phyloP scores from a whole-genome alignment of 768 basidiomycete genomes.

The Psilocybe tampanensis region DNA sequence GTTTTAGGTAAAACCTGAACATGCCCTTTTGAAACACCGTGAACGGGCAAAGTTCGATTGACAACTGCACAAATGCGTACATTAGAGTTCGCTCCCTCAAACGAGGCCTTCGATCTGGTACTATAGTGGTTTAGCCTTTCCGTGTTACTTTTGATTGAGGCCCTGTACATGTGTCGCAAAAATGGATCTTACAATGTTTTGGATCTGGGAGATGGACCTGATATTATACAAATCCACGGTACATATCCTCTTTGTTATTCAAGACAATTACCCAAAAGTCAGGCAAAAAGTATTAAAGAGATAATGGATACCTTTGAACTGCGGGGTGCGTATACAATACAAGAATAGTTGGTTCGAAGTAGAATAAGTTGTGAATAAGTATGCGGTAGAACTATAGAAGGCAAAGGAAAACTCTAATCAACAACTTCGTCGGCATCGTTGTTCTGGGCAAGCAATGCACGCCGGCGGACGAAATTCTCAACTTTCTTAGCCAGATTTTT shows the following conservation, averaged over 20 bases:
- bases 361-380: no score
- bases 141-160: background rate
- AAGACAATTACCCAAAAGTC: no score
- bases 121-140: background rate
- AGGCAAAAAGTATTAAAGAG: no score
- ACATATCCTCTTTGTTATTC: no score
- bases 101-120: conserved; percentile 9
- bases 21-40: background rate
- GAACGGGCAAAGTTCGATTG: background rate
- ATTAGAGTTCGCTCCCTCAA: conserved; percentile 14
- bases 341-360: no score
- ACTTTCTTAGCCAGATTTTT: conserved; percentile 64
- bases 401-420: conserved; percentile 31
- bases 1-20: background rate
- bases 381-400: background rate
- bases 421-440: conserved; percentile 65
- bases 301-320: no score
- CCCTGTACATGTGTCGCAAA: no score
- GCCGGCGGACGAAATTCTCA: conserved; percentile 58
- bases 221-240: no score
- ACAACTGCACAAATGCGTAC: background rate
- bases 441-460: conserved; percentile 47
- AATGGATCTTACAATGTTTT: no score
- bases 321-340: no score
- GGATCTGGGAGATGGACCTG: no score